Evolutionary conservation across 495 filamentous ascomycete species (phyloP).

Genomic region (Penicillium lagena): DNA sequence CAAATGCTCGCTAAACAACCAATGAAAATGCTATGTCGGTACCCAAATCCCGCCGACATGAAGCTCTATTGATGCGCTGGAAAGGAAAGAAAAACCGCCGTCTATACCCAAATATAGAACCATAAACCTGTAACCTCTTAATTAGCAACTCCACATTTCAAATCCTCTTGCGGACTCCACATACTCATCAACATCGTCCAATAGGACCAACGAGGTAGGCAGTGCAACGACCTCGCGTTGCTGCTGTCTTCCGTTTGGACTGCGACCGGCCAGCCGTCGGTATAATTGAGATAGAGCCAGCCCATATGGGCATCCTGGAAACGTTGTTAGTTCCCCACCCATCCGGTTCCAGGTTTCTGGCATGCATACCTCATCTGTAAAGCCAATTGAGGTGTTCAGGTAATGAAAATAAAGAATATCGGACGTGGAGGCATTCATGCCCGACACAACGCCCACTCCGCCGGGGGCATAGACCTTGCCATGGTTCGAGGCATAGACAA

Average conservation of each 20-base stretch:
- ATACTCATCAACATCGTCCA: conserved; percentile 5
- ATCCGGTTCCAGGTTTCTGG: not conserved
- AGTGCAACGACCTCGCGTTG: not conserved
- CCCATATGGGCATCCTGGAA: conserved; percentile 38
- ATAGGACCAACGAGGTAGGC: conserved; percentile 4
- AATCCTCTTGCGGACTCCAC: not conserved
- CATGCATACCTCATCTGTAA: conserved; percentile 25
- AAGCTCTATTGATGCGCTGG: conserved; percentile 3
- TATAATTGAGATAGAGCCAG: conserved; percentile 37
- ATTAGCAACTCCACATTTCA: not conserved
- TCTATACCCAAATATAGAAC: conserved; percentile 14
- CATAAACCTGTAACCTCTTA: conserved; percentile 6
- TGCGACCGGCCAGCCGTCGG: conserved; percentile 36
- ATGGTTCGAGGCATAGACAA: conserved; percentile 41
- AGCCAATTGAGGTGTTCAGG: conserved; percentile 37
- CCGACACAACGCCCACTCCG: conserved; percentile 32
- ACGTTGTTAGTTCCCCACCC: not conserved
- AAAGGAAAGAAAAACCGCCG: not conserved
- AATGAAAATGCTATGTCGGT: not conserved
- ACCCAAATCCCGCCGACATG: conserved; percentile 6
- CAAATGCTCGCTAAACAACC: not conserved
- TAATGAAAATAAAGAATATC: conserved; percentile 48
- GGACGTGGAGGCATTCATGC: conserved; percentile 13
- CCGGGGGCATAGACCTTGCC: conserved; percentile 42
- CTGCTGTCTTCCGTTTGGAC: not conserved